A percentile compares a stretch with the other conserved stretches of the same genome.
These are phyloP conservation scores for Eremothecium coryli DNA, from an alignment of 1,139 yeast species.

Conservation along the genomic window DNA sequence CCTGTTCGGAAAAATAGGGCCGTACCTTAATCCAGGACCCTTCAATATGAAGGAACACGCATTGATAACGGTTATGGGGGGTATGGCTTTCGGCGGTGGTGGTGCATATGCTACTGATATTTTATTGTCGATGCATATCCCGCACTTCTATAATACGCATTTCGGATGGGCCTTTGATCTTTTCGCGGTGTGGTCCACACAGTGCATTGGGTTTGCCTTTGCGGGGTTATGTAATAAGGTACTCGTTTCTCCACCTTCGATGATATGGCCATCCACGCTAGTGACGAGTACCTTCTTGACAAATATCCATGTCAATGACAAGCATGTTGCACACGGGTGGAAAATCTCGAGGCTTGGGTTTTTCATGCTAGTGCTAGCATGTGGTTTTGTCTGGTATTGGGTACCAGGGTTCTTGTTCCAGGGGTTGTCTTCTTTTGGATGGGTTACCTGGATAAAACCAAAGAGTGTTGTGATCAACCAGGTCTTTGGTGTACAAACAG, in stretches of 20 bases:
- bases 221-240: constrained; percentile 53
- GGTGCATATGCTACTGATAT: constrained; percentile 56
- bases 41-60: constrained; percentile 61
- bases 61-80: constrained; percentile 52
- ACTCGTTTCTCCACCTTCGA: constrained; percentile 51
- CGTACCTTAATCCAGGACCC: constrained; percentile 47
- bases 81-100: constrained; percentile 49
- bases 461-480: constrained; percentile 48
- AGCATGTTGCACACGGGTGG: constrained; percentile 47
- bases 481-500: constrained; percentile 50
- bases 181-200: constrained; percentile 46
- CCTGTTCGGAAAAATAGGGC: constrained; percentile 35
- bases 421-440: constrained; percentile 42
- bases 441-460: constrained; percentile 52
- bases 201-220: constrained; percentile 54
- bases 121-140: constrained; percentile 40
- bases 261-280: constrained; percentile 63
- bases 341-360: constrained; percentile 40
- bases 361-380: constrained; percentile 35
- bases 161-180: constrained; percentile 45
- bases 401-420: constrained; percentile 44
- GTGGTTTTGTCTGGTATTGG: constrained; percentile 43
- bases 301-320: constrained; percentile 52
- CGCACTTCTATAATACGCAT: constrained; percentile 41
- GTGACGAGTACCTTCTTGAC: constrained; percentile 41